Percentiles rank a stretch among this genome's conserved stretches.
phyloP scores from a whole-genome alignment of 2,329 filamentous ascomycete genomes.

The Chaetomium strumarium region DNA sequence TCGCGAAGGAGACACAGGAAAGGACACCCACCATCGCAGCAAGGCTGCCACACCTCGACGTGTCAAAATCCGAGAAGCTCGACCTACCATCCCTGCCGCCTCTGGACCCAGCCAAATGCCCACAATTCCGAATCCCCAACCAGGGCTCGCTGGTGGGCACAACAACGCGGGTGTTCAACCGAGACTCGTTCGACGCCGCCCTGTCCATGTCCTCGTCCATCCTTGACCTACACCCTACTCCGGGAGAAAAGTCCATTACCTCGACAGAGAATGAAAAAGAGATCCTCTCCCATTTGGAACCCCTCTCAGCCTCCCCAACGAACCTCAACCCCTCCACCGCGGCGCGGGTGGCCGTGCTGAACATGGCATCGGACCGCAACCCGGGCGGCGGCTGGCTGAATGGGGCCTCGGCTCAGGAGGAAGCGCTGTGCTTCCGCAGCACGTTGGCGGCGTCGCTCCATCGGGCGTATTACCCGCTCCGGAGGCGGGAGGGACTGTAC shows the following conservation, averaged over 20 bases:
- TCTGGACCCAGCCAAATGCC: constrained; percentile 14
- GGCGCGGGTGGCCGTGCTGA: constrained; percentile 40
- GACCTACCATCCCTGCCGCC: constrained; percentile 1
- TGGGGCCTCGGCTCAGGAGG: constrained; percentile 61
- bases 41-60: constrained; percentile 4
- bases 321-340: constrained; percentile 6
- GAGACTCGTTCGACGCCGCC: constrained; percentile 19
- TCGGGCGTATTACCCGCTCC: constrained; percentile 13
- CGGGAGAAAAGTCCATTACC: background rate
- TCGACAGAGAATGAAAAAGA: background rate
- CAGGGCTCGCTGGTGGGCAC: constrained; percentile 11
- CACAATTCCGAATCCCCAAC: constrained; percentile 4
- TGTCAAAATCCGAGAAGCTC: constrained; percentile 6
- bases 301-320: background rate
- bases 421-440: constrained; percentile 58
- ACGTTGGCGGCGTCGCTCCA: constrained; percentile 15
- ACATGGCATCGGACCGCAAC: constrained; percentile 55
- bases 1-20: constrained; percentile 11
- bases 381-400: constrained; percentile 60
- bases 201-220: constrained; percentile 14
- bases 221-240: background rate
- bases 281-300: background rate
- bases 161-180: constrained; percentile 13
- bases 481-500: constrained; percentile 24
- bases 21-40: constrained; percentile 6